Evolutionary conservation across 495 filamentous ascomycete species (phyloP).

Genomic region (Penicillium simplicissimum): DNA sequence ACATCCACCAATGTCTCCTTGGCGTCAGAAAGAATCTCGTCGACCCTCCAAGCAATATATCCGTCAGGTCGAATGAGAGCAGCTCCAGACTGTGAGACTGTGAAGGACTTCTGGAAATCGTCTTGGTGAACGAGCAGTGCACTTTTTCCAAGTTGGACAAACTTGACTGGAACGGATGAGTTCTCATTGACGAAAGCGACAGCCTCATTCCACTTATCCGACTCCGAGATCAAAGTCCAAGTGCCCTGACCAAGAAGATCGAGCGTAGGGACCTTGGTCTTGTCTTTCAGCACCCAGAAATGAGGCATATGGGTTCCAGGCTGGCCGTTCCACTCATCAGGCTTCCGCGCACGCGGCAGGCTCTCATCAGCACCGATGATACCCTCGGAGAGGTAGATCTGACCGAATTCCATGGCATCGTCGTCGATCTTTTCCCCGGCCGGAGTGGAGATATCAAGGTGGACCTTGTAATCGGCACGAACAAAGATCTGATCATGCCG

Average conservation of each 20-base stretch:
- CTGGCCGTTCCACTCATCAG: conserved; percentile 31
- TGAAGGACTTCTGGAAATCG: conserved; percentile 17
- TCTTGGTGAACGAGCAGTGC: conserved; percentile 4
- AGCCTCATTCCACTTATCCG: conserved; percentile 13
- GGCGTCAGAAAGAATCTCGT: conserved; percentile 9
- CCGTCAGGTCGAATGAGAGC: conserved; percentile 32
- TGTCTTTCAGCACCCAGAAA: conserved; percentile 19
- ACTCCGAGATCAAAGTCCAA: conserved; percentile 24
- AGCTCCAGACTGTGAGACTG: conserved; percentile 24
- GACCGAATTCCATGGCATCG: conserved; percentile 31
- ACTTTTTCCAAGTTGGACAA: conserved; percentile 17
- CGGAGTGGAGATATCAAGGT: conserved; percentile 13
- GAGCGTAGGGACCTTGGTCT: conserved; percentile 17
- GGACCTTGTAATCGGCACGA: conserved; percentile 28
- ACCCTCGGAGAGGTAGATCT: conserved; percentile 21
- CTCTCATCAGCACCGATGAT: conserved; percentile 18
- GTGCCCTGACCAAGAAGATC: conserved; percentile 16
- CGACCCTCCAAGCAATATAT: conserved; percentile 32
- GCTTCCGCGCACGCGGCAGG: conserved; percentile 22
- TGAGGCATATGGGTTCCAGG: conserved; percentile 34
- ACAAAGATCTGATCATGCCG: conserved; percentile 35
- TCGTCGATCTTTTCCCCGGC: conserved; percentile 26
- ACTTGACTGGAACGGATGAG: conserved; percentile 6
- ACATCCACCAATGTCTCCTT: background rate
- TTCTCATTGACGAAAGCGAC: conserved; percentile 5